These are phyloP conservation scores for Paratrypanosoma confusum DNA, from an alignment of 208 protist genomes.

Conservation along the genomic window DNA sequence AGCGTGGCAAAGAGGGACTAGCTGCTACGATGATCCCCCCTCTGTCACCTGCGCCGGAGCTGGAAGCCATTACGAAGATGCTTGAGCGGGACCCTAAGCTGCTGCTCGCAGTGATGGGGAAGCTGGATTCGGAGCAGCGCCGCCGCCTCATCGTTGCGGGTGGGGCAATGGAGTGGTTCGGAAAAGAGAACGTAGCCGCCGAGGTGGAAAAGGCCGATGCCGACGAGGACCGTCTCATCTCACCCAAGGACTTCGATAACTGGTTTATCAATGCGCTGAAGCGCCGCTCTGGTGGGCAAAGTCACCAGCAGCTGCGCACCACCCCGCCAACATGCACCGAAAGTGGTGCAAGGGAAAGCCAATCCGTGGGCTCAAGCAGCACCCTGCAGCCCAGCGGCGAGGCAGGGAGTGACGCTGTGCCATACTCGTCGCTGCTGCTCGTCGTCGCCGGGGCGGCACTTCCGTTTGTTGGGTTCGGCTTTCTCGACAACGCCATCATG, in stretches of 20 bases:
- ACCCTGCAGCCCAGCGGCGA: neutral
- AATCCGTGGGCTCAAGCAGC: too few species aligned
- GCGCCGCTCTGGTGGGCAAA: conserved; percentile 32
- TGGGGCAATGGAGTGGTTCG: conserved; percentile 87
- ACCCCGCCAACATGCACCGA: too few species aligned
- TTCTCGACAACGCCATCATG: conserved; percentile 86
- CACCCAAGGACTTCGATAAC: conserved; percentile 85
- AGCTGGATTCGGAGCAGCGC: conserved; percentile 57
- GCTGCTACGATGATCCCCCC: too few species aligned
- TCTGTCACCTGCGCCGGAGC: conserved; percentile 29
- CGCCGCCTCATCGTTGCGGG: conserved; percentile 73
- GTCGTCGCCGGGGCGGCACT: conserved; percentile 73
- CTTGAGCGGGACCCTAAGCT: conserved; percentile 77
- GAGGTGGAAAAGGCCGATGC: conserved; percentile 73
- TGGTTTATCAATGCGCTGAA: conserved; percentile 80
- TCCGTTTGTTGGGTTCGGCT: conserved; percentile 87
- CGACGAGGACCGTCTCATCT: conserved; percentile 74
- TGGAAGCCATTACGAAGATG: conserved; percentile 43
- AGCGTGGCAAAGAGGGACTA: too few species aligned
- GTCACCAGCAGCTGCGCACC: neutral
- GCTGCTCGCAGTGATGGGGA: conserved; percentile 67
- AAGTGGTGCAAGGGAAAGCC: too few species aligned
- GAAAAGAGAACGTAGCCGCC: conserved; percentile 63
- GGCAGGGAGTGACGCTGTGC: conserved; percentile 11
- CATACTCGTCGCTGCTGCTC: conserved; percentile 41